Conservation (phyloP, 78 protist genomes). For the Dictyostelium citrinum region DNA sequence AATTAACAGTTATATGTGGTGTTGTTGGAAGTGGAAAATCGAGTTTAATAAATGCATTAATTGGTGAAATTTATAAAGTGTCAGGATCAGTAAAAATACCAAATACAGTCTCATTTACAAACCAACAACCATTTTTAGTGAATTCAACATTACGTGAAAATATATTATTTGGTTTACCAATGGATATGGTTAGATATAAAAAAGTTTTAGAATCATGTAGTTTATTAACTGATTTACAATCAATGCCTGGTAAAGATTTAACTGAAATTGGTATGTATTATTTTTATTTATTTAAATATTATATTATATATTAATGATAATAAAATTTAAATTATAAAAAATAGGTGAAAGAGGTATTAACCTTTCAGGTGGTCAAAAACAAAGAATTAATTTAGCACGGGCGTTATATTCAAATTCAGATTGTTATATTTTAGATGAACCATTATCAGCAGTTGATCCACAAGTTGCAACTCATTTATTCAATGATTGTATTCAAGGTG, state of each 20-base stretch:
- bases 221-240: slow-evolving; percentile 79
- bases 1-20: slow-evolving; percentile 81
- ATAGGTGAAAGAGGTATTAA: slow-evolving; percentile 97
- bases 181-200: slow-evolving; percentile 73
- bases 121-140: slow-evolving; percentile 94
- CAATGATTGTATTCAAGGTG: slow-evolving; percentile 48
- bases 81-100: not conserved
- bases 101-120: not conserved
- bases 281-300: no score
- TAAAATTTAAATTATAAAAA: no score
- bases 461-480: slow-evolving; percentile 88
- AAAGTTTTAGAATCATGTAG: slow-evolving; percentile 86
- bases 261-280: slow-evolving; percentile 85
- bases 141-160: slow-evolving; percentile 93
- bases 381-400: slow-evolving; percentile 93
- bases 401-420: slow-evolving; percentile 85
- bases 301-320: no score
- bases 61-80: slow-evolving; percentile 52
- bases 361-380: slow-evolving; percentile 98
- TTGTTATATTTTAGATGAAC: slow-evolving; percentile 90
- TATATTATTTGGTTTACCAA: slow-evolving; percentile 93
- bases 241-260: slow-evolving; percentile 85
- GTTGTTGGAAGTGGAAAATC: slow-evolving; percentile 94
- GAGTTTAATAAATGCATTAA: slow-evolving; percentile 63
- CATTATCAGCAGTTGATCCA: slow-evolving; percentile 93